Evolutionary conservation across 2,329 filamentous ascomycete genomes (phyloP).

Genomic region (Trichophyton simii): DNA sequence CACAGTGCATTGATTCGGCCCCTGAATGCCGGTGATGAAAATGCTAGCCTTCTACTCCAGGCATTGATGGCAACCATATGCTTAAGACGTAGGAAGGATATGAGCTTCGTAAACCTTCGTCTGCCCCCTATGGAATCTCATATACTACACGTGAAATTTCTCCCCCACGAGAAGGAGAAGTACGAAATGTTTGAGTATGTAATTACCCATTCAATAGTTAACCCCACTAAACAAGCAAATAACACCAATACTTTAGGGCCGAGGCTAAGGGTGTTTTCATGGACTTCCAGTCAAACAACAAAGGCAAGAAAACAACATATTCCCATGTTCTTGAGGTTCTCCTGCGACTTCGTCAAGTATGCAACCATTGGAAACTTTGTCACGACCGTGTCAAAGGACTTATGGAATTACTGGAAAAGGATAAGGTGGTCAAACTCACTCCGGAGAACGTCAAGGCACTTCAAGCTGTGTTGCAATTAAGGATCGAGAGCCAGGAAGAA

Average conservation of each 20-base stretch:
- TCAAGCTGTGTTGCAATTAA: conserved; percentile 61
- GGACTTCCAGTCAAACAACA: conserved; percentile 42
- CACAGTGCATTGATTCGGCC: conserved; percentile 58
- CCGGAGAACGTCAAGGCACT: conserved; percentile 59
- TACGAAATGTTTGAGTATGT: conserved; percentile 60
- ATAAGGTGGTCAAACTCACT: conserved; percentile 56
- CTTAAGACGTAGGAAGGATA: conserved; percentile 71
- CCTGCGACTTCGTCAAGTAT: conserved; percentile 70
- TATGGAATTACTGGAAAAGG: conserved; percentile 53
- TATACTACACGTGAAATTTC: conserved; percentile 61
- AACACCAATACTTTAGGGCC: conserved; percentile 30
- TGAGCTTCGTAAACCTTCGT: conserved; percentile 73
- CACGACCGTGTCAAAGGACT: conserved; percentile 62
- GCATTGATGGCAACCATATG: conserved; percentile 69
- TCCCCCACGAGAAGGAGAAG: conserved; percentile 59
- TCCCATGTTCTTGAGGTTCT: conserved; percentile 68
- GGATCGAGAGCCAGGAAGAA: conserved; percentile 68
- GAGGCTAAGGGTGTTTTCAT: conserved; percentile 63
- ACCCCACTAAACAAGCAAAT: conserved; percentile 11
- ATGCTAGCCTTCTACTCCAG: conserved; percentile 55
- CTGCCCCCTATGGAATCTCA: conserved; percentile 67
- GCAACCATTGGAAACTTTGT: conserved; percentile 79
- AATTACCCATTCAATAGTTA: conserved; percentile 6
- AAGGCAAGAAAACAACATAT: conserved; percentile 45
- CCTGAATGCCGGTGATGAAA: conserved; percentile 44